Percentiles rank a stretch among this genome's conserved stretches.
Conservation (phyloP, 441 rosid species). For the Populus hybrid region DNA sequence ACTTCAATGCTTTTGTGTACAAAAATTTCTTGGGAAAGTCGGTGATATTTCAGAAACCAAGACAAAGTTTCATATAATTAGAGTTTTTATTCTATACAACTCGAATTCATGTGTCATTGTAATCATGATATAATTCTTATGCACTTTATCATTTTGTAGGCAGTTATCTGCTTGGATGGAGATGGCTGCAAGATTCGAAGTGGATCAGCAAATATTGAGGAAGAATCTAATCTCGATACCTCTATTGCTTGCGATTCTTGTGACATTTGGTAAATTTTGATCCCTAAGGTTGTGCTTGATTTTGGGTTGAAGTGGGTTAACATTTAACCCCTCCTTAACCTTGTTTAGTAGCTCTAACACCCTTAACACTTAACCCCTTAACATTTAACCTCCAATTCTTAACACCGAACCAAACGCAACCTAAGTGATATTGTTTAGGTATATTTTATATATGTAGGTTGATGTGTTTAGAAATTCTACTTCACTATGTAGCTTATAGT, state of each 20-base stretch:
- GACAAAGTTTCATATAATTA: conserved; percentile 9
- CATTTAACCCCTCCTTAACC: no score
- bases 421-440: no score
- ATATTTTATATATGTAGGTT: no score
- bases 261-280: conserved; percentile 71
- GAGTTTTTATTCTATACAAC: conserved; percentile 12
- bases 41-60: conserved; percentile 8
- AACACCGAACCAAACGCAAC: no score
- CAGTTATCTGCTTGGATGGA: conserved; percentile 99
- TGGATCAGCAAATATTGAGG: conserved; percentile 49
- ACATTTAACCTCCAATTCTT: no score
- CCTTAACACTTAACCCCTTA: no score
- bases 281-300: conserved; percentile 2
- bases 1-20: background rate
- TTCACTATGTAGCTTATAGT: no score
- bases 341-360: no score
- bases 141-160: conserved; percentile 56
- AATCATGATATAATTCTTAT: conserved; percentile 34
- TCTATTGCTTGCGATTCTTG: conserved; percentile 99
- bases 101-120: conserved; percentile 3
- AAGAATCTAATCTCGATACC: conserved; percentile 75
- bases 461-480: background rate
- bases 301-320: conserved; percentile 2
- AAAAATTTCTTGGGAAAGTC: background rate
- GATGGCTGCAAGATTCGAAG: conserved; percentile 84